These are phyloP conservation scores for Mycena sp. DNA, from an alignment of 1,284 basidiomycete species.

Conservation along the genomic window DNA sequence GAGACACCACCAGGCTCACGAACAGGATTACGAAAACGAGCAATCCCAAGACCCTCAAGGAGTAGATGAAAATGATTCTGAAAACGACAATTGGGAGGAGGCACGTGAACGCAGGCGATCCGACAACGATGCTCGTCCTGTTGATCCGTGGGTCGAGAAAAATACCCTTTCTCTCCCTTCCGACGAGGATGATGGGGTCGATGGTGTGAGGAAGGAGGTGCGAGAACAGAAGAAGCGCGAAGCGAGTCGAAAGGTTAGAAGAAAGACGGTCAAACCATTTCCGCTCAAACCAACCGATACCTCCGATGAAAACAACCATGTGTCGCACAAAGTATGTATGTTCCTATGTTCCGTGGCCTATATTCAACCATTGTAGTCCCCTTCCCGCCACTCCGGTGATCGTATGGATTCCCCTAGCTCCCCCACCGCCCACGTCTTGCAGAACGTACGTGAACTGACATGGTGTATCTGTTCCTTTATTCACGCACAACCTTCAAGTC, in stretches of 20 bases:
- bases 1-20: slow-evolving; percentile 37
- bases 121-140: slow-evolving; percentile 22
- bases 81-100: slow-evolving; percentile 5
- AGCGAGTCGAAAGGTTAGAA: slow-evolving; percentile 41
- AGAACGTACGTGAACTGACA: slow-evolving; percentile 8
- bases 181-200: slow-evolving; percentile 50
- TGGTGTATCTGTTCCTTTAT: not conserved
- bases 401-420: slow-evolving; percentile 2
- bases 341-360: not conserved
- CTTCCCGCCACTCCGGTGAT: not conserved
- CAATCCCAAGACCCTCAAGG: slow-evolving; percentile 20
- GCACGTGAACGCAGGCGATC: slow-evolving; percentile 18
- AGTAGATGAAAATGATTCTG: slow-evolving; percentile 8
- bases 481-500: not conserved
- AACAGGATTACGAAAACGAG: slow-evolving; percentile 24
- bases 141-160: slow-evolving; percentile 44
- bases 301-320: not conserved
- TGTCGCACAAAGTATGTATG: slow-evolving; percentile 8
- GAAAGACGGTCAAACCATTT: slow-evolving; percentile 47
- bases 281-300: slow-evolving; percentile 39
- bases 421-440: not conserved
- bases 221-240: slow-evolving; percentile 41
- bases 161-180: slow-evolving; percentile 43
- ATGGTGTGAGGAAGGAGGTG: slow-evolving; percentile 44
- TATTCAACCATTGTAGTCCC: slow-evolving; percentile 15